Conservation (phyloP, 176 grass and related monocot genomes). For the Echinochloa phyllopogon region DNA sequence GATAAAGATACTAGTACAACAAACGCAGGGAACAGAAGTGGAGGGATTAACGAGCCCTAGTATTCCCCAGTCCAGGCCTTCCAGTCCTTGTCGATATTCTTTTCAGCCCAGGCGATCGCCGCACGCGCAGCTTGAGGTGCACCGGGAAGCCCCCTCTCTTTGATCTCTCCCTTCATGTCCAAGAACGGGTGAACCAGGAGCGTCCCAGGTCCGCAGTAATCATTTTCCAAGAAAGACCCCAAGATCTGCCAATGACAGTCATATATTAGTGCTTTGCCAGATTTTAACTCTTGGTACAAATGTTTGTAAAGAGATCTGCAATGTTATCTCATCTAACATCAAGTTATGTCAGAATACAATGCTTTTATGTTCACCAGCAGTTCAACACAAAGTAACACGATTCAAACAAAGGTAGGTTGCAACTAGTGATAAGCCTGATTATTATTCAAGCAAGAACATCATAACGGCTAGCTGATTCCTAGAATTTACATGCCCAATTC, state of each 20-base stretch:
- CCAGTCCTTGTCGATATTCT: conserved; percentile 85
- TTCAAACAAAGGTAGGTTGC: not conserved
- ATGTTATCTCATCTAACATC: not conserved
- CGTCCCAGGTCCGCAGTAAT: conserved; percentile 85
- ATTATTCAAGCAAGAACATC: not conserved
- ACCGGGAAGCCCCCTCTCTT: conserved; percentile 65
- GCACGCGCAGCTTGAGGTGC: conserved; percentile 75
- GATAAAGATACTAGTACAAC: conserved; percentile 15
- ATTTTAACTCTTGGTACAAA: not conserved
- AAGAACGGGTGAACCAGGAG: conserved; percentile 84
- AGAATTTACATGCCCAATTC: not conserved
- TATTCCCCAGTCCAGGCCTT: conserved; percentile 76
- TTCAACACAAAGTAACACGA: not conserved
- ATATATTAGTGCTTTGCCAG: not conserved
- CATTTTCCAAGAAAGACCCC: conserved; percentile 54
- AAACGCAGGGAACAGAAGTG: not conserved
- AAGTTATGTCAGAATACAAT: not conserved
- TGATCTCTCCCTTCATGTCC: conserved; percentile 78
- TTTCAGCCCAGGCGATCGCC: conserved; percentile 78
- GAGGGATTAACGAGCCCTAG: conserved; percentile 18
- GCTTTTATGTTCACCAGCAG: not conserved
- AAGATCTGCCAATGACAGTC: conserved; percentile 60
- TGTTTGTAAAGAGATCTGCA: not conserved
- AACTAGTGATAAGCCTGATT: not conserved
- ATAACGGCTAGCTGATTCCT: not conserved